Conservation (phyloP, 1,139 yeast species). For the Candida frijolesensis region DNA sequence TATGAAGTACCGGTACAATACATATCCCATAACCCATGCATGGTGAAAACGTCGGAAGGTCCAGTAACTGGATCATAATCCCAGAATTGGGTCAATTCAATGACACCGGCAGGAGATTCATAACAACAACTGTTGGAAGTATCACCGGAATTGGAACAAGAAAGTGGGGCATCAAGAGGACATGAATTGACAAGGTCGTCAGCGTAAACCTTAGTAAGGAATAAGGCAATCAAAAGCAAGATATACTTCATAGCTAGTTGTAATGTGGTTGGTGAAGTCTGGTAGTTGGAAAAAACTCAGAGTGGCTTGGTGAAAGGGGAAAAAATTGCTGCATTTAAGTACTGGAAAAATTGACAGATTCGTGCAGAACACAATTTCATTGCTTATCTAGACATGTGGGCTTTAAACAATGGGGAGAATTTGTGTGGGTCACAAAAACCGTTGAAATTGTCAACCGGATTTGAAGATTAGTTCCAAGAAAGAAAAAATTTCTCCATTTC, state of each 20-base stretch:
- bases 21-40: constrained; percentile 56
- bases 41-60: constrained; percentile 77
- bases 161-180: constrained; percentile 65
- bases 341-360: background rate
- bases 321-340: constrained; percentile 1
- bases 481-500: no score
- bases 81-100: constrained; percentile 93
- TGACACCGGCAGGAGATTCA: constrained; percentile 78
- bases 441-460: background rate
- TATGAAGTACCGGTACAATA: constrained; percentile 44
- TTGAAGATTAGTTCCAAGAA: background rate
- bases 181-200: constrained; percentile 33
- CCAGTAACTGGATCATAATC: constrained; percentile 86
- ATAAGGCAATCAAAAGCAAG: constrained; percentile 8
- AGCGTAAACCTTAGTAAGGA: constrained; percentile 6
- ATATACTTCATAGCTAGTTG: constrained; percentile 7
- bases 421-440: background rate
- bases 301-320: no score
- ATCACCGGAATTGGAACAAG: constrained; percentile 50
- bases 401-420: background rate
- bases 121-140: constrained; percentile 65
- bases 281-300: background rate
- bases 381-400: constrained; percentile 2
- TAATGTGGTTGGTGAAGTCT: background rate
- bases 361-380: background rate